A percentile compares a stretch with the other conserved stretches of the same genome.
These are phyloP conservation scores for Ustilago tritici DNA, from an alignment of 1,284 basidiomycete species.

Conservation along the genomic window DNA sequence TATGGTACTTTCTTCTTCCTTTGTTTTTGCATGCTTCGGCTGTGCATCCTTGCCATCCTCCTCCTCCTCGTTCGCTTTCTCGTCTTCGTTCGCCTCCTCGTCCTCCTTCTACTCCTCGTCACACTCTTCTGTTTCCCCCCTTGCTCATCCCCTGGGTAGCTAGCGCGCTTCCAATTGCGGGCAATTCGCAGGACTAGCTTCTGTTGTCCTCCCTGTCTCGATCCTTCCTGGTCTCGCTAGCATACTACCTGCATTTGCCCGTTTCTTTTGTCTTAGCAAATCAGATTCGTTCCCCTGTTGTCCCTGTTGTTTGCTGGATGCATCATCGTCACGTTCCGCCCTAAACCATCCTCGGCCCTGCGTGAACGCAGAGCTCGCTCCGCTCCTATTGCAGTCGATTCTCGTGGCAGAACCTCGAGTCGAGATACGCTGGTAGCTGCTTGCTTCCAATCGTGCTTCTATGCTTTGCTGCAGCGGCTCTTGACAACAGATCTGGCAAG, in stretches of 20 bases:
- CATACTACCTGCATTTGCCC: neutral
- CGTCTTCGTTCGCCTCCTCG: neutral
- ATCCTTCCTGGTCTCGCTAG: neutral
- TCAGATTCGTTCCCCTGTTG: neutral
- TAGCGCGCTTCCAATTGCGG: neutral
- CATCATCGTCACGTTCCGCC: constrained; percentile 1
- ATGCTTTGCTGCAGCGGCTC: neutral
- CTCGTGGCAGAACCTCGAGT: neutral
- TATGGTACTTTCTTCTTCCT: neutral
- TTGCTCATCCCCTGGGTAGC: neutral
- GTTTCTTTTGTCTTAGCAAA: constrained; percentile 8
- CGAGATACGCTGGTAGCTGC: neutral
- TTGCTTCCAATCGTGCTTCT: constrained; percentile 1
- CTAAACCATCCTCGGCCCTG: neutral
- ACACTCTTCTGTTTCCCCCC: neutral
- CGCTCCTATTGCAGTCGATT: neutral
- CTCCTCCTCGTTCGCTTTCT: neutral
- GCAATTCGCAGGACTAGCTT: neutral
- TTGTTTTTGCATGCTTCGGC: neutral
- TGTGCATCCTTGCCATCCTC: neutral
- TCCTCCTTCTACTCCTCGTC: neutral
- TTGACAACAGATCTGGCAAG: neutral
- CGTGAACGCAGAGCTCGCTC: neutral
- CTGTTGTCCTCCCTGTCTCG: neutral
- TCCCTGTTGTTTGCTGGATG: neutral